Base-by-base conservation (phyloP, 1,139 yeast species). In the Arxiozyma heterogenica region DNA sequence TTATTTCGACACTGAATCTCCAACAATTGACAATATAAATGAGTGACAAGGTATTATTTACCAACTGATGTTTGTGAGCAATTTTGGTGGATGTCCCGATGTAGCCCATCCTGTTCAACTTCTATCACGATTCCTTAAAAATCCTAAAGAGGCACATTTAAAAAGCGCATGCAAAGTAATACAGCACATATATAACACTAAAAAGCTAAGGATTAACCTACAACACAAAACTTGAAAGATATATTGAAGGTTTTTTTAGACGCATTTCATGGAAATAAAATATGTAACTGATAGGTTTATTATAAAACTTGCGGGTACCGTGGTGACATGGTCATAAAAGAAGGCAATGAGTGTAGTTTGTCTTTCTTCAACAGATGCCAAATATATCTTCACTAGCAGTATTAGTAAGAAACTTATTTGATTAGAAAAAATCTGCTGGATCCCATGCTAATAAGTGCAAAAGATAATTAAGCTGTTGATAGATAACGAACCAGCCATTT, bases 351-450 rank as follows among this genome's bases (percentile, higher is more conserved):
- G 47, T 2, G 50, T 53, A 25, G 60, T 62, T 8, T 57, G 59
- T 3, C 44, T 58, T 11, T 57, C 57, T 2, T 53, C 60, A 4
- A 58, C 60, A 6, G 64, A 62, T 51, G 61, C 62, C 4, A 65
- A 61, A 50, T 60, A 59, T 41, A 51, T 56, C 27, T 58, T 58
- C 5, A 52, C 58, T 4, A 50, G 59, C 23, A 58, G 56, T 43
- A 8, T 12, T 2, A 30, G 38, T 30, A 30, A 12, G 15, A 12
- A 30, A 8, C 9, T 30, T 6, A 30, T 4, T 9, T 30, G 38
- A 12, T 2, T 30, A 4, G 9, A 30, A 8, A n/a, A n/a, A 30
- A 30, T 30, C 5, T 30, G 38, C 9, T 30, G 9, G 3, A 30
- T 9, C 38, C 5, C 9, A 30, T 30, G 15, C 3, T 3, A 30